Base-by-base conservation (phyloP, 352 stramenopile species). In the Globisporangium viniferum region DNA sequence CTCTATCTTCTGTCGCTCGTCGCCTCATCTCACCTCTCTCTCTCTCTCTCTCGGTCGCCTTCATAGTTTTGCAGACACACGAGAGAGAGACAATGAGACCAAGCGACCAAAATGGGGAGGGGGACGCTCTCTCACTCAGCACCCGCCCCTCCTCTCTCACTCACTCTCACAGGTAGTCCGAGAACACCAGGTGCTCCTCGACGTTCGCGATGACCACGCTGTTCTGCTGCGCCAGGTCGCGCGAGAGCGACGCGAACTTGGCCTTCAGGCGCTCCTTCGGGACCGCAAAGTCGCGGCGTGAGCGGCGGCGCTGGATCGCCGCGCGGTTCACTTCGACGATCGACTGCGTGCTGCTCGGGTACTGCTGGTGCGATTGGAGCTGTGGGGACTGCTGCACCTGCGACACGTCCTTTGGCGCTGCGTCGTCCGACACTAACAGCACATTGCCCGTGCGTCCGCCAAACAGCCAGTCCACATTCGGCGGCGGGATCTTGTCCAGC, bases 111-210 rank as follows among this genome's bases (percentile, higher is more conserved):
- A 54, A 62, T 31, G 12, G 22, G 9, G 27, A 14, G n/a, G 54
- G 31, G 54, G 31, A 14, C 10, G 15, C 31, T 18, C 22, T 33
- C 31, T 18, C 29, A 24, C 35, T 41, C 35, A 41, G 35, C 35
- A 14, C 10, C 10, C 24, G 24, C 24, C 35, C 35, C 35, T 41
- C 35, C 31, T 18, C 29, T 33, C 24, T 18, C 3, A 20, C 15
- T 49, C 41, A 3, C 8, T 51, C 48, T 74, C 56, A 88, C 64
- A 89, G 64, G 62, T 93, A 91, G 68, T 93, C 84, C n/a, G 84
- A 90, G 62, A 91, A 90, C 49, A 87, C 74, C 35, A 91, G 68
- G 67, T 90, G 81, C 49, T 93, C 79, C 44, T 93, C 84, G 6
- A 88, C 64, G 55, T 79, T 78, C 29, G 77, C 68, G 35, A 77